Evolutionary conservation across 148 eudicot genomes (phyloP).

Genomic region (Linanthus parryae): DNA sequence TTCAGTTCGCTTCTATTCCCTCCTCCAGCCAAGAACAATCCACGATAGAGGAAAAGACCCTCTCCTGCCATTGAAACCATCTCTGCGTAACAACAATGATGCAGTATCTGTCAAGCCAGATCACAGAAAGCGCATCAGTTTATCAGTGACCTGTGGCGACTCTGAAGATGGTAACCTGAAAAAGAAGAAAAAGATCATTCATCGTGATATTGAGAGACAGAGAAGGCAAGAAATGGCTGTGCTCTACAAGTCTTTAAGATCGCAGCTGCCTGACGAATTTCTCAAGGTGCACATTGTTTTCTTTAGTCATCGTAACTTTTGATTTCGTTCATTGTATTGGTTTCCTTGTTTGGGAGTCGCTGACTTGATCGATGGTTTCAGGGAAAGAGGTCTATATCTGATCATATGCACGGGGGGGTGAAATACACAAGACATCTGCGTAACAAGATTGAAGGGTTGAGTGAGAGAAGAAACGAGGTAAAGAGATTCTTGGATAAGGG

Average conservation of each 20-base stretch:
- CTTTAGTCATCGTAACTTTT: too few species aligned
- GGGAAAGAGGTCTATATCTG: slow-evolving; percentile 40
- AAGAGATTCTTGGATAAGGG: not conserved
- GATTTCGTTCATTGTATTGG: too few species aligned
- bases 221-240: slow-evolving; percentile 6
- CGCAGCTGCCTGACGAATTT: not conserved
- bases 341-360: not conserved
- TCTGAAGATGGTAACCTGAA: too few species aligned
- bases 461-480: slow-evolving; percentile 25
- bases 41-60: not conserved
- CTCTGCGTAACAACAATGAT: not conserved
- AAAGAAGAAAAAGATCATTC: slow-evolving; percentile 7
- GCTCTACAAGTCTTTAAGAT: slow-evolving; percentile 1
- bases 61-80: not conserved
- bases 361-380: not conserved
- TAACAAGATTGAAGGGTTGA: slow-evolving; percentile 18
- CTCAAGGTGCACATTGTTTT: slow-evolving; percentile 5
- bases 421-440: slow-evolving; percentile 29
- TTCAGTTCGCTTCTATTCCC: not conserved
- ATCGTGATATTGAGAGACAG: slow-evolving; percentile 10
- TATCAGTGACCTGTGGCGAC: not conserved
- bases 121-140: not conserved
- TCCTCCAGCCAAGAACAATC: not conserved
- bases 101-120: not conserved
- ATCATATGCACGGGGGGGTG: slow-evolving; percentile 27